Base-by-base conservation (phyloP, 2,329 filamentous ascomycete species). In the Conoideocrella luteorostrata region DNA sequence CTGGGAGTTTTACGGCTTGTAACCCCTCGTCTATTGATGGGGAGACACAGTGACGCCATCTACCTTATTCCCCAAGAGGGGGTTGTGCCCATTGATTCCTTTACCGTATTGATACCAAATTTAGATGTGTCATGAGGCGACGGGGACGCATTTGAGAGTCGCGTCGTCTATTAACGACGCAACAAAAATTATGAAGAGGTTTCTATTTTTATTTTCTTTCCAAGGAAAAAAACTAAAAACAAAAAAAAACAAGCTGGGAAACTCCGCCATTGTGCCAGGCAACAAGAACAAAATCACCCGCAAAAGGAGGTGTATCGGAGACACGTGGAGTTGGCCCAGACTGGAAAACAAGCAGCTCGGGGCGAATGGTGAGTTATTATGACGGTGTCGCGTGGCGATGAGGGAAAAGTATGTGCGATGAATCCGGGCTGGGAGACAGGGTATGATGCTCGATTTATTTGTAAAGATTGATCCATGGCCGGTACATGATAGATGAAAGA, bases 1-100 rank as follows among this genome's bases (percentile, higher is more conserved):
- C 47, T 85, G 81, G 81, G 77, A 77, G 53, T 70, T 81, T 56
- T 84, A 85, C 57, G 79, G 77, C 56, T 63, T 84, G 45, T 82
- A 51, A 61, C 33, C 47, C 38, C 39, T 18, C 9, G 18, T 24
- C 33, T 39, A 24, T 33, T n/a, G 28, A 39, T n/a, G n/a, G n/a
- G n/a, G n/a, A n/a, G n/a, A n/a, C n/a, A n/a, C n/a, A n/a, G n/a
- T n/a, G n/a, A 33, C 30, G 7, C 30, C 6, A 33, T 33, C 9
- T 15, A 10, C 30, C 9, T 15, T 28, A 7, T 28, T 28, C 7
- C 7, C 13, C 26, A 28, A 13, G 7, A 28, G 26, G 37, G 13
- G 7, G 37, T 33, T 21, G 28, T 28, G 7, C 13, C 7, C 7
- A 21, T 38, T 18, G 3, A 48, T 43, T 47, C 43, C 44, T 47